phyloP scores from a whole-genome alignment of 75 land plant genomes.

The Picea sitchensis region DNA sequence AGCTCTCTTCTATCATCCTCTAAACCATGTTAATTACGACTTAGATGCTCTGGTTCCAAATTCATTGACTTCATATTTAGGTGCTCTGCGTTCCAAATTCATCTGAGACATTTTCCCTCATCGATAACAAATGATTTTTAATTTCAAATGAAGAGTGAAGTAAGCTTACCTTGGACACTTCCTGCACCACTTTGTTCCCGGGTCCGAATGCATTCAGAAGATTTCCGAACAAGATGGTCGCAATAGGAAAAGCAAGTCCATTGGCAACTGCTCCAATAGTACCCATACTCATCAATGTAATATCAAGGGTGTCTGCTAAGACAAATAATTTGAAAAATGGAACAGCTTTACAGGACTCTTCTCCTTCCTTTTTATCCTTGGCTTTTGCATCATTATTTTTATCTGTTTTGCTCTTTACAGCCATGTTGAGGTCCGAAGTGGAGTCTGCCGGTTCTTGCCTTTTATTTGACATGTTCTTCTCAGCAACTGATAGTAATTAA shows the following conservation, averaged over 20 bases:
- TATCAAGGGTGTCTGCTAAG: conserved; percentile 69
- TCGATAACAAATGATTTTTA: too few relatives aligned
- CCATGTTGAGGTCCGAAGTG: not conserved
- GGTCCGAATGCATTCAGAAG: conserved; percentile 62
- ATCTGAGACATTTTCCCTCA: too few relatives aligned
- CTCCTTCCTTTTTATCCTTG: not conserved
- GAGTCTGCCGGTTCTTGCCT: not conserved
- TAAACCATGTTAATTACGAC: too few relatives aligned
- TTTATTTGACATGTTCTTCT: too few relatives aligned
- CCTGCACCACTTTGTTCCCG: too few relatives aligned
- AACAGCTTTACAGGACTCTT: conserved; percentile 15
- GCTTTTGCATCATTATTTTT: not conserved
- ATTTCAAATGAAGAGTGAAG: too few relatives aligned
- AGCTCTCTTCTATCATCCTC: too few relatives aligned
- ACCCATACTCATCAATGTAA: conserved; percentile 56
- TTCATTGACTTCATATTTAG: too few relatives aligned
- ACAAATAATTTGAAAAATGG: conserved; percentile 66
- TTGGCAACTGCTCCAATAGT: conserved; percentile 53
- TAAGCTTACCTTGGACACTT: too few relatives aligned
- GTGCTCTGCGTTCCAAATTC: too few relatives aligned
- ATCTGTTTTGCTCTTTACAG: not conserved
- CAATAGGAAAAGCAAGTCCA: conserved; percentile 59
- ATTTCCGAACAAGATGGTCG: conserved; percentile 70
- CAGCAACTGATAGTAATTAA: too few relatives aligned
- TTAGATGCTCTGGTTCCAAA: too few relatives aligned